Evolutionary conservation across 169 alveolate species (phyloP), one percentile per base, ranked within the genome.

Genomic region (Eimeria sp.): DNA sequence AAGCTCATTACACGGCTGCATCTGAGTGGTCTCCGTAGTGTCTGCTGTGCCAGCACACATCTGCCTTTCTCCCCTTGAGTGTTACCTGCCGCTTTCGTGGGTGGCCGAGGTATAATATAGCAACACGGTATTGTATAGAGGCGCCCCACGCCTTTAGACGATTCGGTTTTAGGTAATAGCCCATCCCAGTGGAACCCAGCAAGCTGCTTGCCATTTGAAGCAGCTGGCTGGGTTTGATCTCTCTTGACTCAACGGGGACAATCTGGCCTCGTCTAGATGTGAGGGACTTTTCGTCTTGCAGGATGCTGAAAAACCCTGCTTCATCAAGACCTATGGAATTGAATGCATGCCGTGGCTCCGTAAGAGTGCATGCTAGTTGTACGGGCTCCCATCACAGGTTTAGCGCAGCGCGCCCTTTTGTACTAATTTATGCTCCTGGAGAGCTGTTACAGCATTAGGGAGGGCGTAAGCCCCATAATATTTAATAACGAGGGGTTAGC

Each of bases 161-260:
- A 74, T 74, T 74, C 83, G 83, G 54, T 74, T 74, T 74, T 74
- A 30, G 6, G 83, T 74, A 30, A 11, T 37, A 20, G 54, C 83
- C 83, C 30, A 40, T 18, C 58, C 56, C 83, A 56, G 58, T 40
- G 83, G 58, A 74, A 40, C 83, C 83, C n/a, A 71, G 16, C 56
- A 37, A 14, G 58, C 43, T 74, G 83, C 58, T 40, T 40, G n/a
- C 83, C 54, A 6, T 40, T 40, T 40, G 18, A 40, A 20, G 56
- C 58, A 40, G 56, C 56, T 40, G 14, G 56, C 83, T 40, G 3
- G 54, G 40, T 40, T 37, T 74, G 10, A 13, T 74, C 83, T 23
- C 58, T 37, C 13, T 18, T 40, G 83, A 40, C 58, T 74, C 13
- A 40, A 40, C 83, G 54, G 58, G 83, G 30, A 74, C 58, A 18